These are phyloP conservation scores for Scleromitrula shiraiana DNA, from an alignment of 2,329 filamentous ascomycete species.

Conservation along the genomic window DNA sequence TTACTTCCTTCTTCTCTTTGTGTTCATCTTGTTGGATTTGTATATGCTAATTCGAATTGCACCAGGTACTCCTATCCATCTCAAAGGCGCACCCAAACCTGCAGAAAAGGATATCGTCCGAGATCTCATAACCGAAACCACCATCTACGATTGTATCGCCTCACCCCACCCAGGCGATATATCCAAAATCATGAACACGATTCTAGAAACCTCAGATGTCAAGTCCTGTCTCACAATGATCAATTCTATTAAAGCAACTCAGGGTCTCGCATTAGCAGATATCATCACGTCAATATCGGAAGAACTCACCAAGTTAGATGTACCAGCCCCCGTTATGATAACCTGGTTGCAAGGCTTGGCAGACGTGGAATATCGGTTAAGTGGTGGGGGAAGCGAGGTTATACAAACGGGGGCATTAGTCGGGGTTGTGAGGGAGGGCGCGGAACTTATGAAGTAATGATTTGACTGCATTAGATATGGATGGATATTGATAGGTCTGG, in stretches of 20 bases:
- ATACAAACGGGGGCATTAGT: constrained; percentile 92
- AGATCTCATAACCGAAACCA: constrained; percentile 83
- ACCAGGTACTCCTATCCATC: constrained; percentile 59
- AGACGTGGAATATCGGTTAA: constrained; percentile 85
- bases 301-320: constrained; percentile 73
- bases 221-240: constrained; percentile 83
- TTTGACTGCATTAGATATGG: not conserved
- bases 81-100: constrained; percentile 50
- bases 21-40: not conserved
- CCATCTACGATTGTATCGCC: constrained; percentile 95
- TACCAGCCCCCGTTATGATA: constrained; percentile 78
- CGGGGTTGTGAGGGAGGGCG: constrained; percentile 78
- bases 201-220: constrained; percentile 79
- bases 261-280: constrained; percentile 85
- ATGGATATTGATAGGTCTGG: no score
- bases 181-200: constrained; percentile 70
- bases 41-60: constrained; percentile 5
- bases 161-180: constrained; percentile 89
- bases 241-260: constrained; percentile 75
- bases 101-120: constrained; percentile 59
- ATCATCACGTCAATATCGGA: constrained; percentile 83
- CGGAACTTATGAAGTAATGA: constrained; percentile 56
- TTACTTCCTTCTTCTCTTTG: not conserved
- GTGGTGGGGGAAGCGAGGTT: constrained; percentile 76
- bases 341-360: constrained; percentile 87